Base-by-base conservation (phyloP, 345 rosid species). In the Noccaea bulbosa region DNA sequence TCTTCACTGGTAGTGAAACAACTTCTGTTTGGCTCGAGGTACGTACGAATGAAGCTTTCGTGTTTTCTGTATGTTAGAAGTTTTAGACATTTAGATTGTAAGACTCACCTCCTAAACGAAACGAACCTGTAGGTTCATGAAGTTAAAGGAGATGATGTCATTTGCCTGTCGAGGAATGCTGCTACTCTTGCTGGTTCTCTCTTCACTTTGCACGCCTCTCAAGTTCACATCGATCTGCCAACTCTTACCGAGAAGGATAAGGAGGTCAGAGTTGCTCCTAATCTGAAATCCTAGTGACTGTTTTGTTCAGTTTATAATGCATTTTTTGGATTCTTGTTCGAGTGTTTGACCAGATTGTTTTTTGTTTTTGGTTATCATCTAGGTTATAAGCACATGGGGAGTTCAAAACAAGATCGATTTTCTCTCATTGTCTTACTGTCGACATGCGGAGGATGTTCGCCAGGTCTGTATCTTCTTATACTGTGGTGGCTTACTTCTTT, bases 1-100 rank as follows among this genome's bases (percentile, higher is more conserved):
- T 91, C 37, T 94, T 94, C 83, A 89, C 99, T 44, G 97, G 99
- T 53, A 91, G 96, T 81, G 99, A 94, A 82, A 89, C 97, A 57
- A 91, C 97, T 68, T 91, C 99, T 49, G 99, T 89, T 0, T 94
- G 96, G 97, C 88, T 89, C 55, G 99, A 94, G 99, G 97, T 91
- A 77, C 74, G 97, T 91, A 77, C 74, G 53, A 22, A 44, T 22
- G 27, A n/a, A 0, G 20, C 1, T 53, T 46, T 53, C 20, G 5
- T 53, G 27, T 56, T 60, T 3, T 52, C n/a, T 27, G 10, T 66
- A 1, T 46, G 17, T 46, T 16, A 27, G 4, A 33, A n/a, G 12
- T 59, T 76, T 39, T 45, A 12, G 58, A 22, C 3, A 1, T 24
- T 45, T 15, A 39, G 5, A 32, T 33, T 41, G 34, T 51, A 10